These are phyloP conservation scores for Beauveria rudraprayagi DNA, from an alignment of 2,329 filamentous ascomycete species.

Conservation along the genomic window DNA sequence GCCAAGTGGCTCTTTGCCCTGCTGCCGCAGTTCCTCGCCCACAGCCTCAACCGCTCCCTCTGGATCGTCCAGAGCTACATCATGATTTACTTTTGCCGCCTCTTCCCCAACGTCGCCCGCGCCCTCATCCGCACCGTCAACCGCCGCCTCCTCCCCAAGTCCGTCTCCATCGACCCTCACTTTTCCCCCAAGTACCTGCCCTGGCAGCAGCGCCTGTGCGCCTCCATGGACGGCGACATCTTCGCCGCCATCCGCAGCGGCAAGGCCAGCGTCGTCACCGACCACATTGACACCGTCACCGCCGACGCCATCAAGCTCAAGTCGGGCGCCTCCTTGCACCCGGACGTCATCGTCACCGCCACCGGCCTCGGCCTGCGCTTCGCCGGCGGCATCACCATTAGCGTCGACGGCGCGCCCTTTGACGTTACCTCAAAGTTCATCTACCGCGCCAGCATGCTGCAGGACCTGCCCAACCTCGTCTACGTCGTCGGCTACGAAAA, in stretches of 20 bases:
- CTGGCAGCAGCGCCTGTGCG: constrained; percentile 64
- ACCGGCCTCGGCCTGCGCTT: constrained; percentile 53
- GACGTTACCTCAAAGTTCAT: constrained; percentile 37
- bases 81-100: constrained; percentile 38
- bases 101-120: constrained; percentile 38
- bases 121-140: constrained; percentile 35
- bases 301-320: constrained; percentile 34
- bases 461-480: constrained; percentile 53
- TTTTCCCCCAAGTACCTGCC: constrained; percentile 48
- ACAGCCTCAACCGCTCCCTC: constrained; percentile 37
- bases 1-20: constrained; percentile 27
- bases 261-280: constrained; percentile 36
- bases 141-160: constrained; percentile 36
- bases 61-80: constrained; percentile 36
- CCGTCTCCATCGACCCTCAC: constrained; percentile 41
- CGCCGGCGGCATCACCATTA: constrained; percentile 42
- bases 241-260: constrained; percentile 32
- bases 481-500: constrained; percentile 54
- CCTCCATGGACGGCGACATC: constrained; percentile 41
- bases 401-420: constrained; percentile 41
- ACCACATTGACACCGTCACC: constrained; percentile 37
- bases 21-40: constrained; percentile 35
- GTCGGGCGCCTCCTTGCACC: constrained; percentile 36
- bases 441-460: constrained; percentile 55
- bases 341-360: constrained; percentile 58